Evolutionary conservation across 139 green algal genomes (phyloP), one percentile per base, ranked within the genome.

Genomic region (Coelastrella sp.): DNA sequence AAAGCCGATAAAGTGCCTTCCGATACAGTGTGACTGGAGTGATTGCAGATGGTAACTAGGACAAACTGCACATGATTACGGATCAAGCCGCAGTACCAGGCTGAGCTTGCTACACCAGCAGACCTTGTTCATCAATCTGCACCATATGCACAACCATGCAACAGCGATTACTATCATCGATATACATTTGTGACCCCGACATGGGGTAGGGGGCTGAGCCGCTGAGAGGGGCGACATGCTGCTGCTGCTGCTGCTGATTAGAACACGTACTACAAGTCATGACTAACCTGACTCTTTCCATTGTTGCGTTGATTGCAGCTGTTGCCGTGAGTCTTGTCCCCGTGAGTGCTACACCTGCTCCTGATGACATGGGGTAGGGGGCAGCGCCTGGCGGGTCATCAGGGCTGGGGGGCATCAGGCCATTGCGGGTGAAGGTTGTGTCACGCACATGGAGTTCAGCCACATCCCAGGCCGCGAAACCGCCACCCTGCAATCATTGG

Each of bases 401-500:
- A n/a, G 19, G 32, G 2, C 56, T 7, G 4, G 59, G 20, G 20
- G 80, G 80, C 80, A 86, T 22, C 13, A 22, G 23, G 13, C 82
- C 82, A 19, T 87, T 87, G 65, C 65, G 78, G 16, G 65, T 87
- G 32, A 87, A 87, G 82, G 78, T 87, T 22, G 22, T 66, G 82
- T 64, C 22, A 20, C 23, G 8, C 4, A 87, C 64, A 4, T 8
- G 19, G 0, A 87, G 64, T 20, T n/a, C 57, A 10, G 16, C 61
- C 11, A 87, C 82, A 8, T 87, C 82, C 7, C 64, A 11, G 4
- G 59, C 23, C 17, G 23, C 32, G n/a, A 87, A 6, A 64, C 58
- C 80, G 7, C 82, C 82, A 65, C 82, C 82, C 82, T 87, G 82
- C n/a, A n/a, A n/a, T n/a, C n/a, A n/a, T n/a, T n/a, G n/a, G n/a